A percentile compares a stretch with the other conserved stretches of the same genome.
phyloP scores from a whole-genome alignment of 169 alveolate species.

The Plasmodium knowlesi region DNA sequence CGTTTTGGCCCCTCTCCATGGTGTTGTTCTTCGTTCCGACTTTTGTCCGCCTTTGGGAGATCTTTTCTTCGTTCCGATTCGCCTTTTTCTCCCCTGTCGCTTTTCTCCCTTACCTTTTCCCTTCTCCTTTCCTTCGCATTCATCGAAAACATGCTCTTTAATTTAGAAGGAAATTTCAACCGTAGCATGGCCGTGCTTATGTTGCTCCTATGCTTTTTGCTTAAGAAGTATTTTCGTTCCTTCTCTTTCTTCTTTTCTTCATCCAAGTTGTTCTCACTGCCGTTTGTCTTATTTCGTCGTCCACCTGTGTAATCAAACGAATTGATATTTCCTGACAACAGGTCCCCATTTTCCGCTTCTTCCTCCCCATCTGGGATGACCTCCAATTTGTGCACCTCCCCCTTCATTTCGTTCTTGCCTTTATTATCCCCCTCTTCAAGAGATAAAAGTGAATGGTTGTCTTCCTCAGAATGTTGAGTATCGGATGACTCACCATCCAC shows the following conservation, averaged over 20 bases:
- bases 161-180: conserved; percentile 24
- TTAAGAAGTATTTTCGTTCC: not conserved
- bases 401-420: not conserved
- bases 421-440: not conserved
- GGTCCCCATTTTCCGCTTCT: not conserved
- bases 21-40: not conserved
- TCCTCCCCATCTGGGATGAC: not conserved
- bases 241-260: conserved; percentile 14
- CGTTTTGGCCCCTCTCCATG: not conserved
- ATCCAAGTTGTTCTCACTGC: not conserved
- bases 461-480: not conserved
- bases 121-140: not conserved
- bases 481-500: not conserved
- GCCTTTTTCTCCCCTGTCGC: not conserved
- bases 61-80: not conserved
- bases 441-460: not conserved
- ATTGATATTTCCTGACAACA: not conserved
- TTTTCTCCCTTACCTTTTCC: not conserved
- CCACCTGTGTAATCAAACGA: not conserved
- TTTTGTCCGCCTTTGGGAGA: not conserved
- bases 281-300: not conserved
- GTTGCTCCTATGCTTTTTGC: not conserved
- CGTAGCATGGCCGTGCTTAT: not conserved
- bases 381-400: not conserved
- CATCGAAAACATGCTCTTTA: conserved; percentile 36